Conservation (phyloP, 352 stramenopile species). For the Phytopythium oedochilum region DNA sequence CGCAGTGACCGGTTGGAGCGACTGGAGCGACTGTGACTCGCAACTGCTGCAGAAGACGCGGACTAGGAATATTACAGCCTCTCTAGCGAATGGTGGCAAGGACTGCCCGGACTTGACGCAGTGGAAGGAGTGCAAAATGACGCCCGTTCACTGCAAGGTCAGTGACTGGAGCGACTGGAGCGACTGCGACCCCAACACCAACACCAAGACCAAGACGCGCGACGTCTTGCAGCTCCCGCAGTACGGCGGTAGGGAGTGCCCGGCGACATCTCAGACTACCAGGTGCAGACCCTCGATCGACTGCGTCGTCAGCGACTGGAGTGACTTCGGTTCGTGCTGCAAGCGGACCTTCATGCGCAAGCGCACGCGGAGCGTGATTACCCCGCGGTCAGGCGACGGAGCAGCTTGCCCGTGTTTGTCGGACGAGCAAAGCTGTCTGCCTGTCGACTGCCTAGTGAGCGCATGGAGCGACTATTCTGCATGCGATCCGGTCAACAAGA, state of each 20-base stretch:
- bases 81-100: slow-evolving; percentile 26
- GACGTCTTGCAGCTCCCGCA: slow-evolving; percentile 24
- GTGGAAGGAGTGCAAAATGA: slow-evolving; percentile 26
- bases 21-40: slow-evolving; percentile 25
- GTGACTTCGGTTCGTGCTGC: slow-evolving; percentile 28
- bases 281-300: slow-evolving; percentile 40
- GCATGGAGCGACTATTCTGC: slow-evolving; percentile 38
- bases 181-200: slow-evolving; percentile 35
- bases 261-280: slow-evolving; percentile 22
- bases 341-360: slow-evolving; percentile 24
- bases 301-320: slow-evolving; percentile 59
- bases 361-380: slow-evolving; percentile 32
- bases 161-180: slow-evolving; percentile 41
- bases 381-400: slow-evolving; percentile 22
- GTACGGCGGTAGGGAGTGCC: slow-evolving; percentile 34
- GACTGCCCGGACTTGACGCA: slow-evolving; percentile 28
- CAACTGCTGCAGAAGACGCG: slow-evolving; percentile 17
- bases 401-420: slow-evolving; percentile 28
- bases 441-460: slow-evolving; percentile 41
- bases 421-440: slow-evolving; percentile 28
- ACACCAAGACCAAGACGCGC: slow-evolving; percentile 42
- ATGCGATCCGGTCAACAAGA: slow-evolving; percentile 23
- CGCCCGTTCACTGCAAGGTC: slow-evolving; percentile 44
- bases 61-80: slow-evolving; percentile 21
- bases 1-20: slow-evolving; percentile 28